Conservation (phyloP, 1,284 basidiomycete genomes). For the Pyrrhoderma lamaoense region DNA sequence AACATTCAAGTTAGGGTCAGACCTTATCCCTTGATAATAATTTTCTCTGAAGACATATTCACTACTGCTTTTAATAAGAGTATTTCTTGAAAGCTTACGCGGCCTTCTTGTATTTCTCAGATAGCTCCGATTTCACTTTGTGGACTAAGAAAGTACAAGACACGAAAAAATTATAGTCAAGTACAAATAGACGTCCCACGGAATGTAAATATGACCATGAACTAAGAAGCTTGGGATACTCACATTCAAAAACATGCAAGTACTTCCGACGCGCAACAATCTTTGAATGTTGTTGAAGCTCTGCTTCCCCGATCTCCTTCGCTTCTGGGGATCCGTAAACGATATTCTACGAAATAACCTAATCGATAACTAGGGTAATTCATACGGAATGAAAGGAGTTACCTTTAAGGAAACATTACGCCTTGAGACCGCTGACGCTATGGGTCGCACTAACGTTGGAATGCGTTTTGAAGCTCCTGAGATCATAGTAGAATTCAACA, state of each 20-base stretch:
- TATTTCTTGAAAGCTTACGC: conserved; percentile 47
- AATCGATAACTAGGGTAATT: background rate
- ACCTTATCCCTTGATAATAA: conserved; percentile 74
- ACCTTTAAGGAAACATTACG: conserved; percentile 15
- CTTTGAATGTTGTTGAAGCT: conserved; percentile 73
- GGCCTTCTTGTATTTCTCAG: conserved; percentile 77
- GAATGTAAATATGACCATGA: conserved; percentile 1
- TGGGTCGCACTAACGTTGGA: background rate
- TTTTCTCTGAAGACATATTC: conserved; percentile 33
- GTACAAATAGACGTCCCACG: conserved; percentile 3
- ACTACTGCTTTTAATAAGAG: background rate
- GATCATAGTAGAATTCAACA: too few relatives aligned
- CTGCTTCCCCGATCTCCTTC: conserved; percentile 71
- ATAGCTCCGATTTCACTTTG: conserved; percentile 70
- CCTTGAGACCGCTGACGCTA: conserved; percentile 1
- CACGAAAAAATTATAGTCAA: background rate
- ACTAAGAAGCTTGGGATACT: too few relatives aligned
- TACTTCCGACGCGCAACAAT: conserved; percentile 84
- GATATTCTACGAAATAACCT: conserved; percentile 35
- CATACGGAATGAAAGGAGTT: background rate
- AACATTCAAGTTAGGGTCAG: conserved; percentile 65
- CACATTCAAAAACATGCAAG: conserved; percentile 83
- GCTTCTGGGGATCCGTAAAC: conserved; percentile 80
- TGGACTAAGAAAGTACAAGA: conserved; percentile 47
- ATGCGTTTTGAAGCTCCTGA: too few relatives aligned